Conservation (phyloP, 75 land plant genomes). For the Cryptomeria japonica region DNA sequence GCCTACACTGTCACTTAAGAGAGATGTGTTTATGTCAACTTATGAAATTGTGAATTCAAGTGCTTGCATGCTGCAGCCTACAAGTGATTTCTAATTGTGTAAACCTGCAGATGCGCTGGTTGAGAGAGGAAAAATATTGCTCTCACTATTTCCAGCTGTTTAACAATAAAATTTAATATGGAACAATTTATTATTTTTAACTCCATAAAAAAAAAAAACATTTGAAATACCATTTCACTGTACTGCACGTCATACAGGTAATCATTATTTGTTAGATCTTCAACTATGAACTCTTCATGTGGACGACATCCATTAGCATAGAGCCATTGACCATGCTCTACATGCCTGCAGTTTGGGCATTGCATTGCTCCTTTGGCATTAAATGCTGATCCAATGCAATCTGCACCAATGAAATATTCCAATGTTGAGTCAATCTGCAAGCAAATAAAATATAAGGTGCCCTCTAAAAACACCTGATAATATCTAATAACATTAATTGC, state of each 20-base stretch:
- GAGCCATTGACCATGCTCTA: constrained; percentile 88
- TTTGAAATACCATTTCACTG: constrained; percentile 49
- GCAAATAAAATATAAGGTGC: background rate
- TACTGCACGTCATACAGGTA: constrained; percentile 58
- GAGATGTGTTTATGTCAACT: background rate
- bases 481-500: background rate
- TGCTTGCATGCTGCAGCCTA: background rate
- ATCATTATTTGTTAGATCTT: constrained; percentile 63
- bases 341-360: constrained; percentile 84
- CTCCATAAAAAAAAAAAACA: background rate
- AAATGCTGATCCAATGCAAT: constrained; percentile 93
- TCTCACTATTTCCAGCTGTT: background rate
- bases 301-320: constrained; percentile 64
- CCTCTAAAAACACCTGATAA: background rate
- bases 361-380: constrained; percentile 86
- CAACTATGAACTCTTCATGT: constrained; percentile 52
- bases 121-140: background rate
- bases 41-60: background rate
- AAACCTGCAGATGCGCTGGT: background rate
- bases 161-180: background rate
- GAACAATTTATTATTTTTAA: background rate
- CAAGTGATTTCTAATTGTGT: background rate
- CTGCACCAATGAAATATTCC: constrained; percentile 33
- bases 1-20: background rate
- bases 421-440: background rate